phyloP scores from a whole-genome alignment of 1,284 basidiomycete genomes.

The Nidula niveotomentosa region DNA sequence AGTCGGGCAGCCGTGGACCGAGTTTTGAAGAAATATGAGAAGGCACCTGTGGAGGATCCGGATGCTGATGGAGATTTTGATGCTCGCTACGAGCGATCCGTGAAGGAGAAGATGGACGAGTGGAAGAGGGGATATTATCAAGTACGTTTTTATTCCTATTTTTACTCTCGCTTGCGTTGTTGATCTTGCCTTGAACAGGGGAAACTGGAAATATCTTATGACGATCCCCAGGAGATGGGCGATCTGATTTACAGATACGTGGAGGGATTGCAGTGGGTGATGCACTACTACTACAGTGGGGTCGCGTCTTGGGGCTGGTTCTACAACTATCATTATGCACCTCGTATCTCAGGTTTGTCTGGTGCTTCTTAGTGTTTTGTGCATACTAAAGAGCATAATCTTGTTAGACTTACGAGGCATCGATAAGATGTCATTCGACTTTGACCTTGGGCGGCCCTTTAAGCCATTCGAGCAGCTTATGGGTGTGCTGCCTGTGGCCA shows the following conservation, averaged over 20 bases:
- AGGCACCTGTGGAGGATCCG: slow-evolving; percentile 72
- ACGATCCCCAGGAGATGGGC: slow-evolving; percentile 66
- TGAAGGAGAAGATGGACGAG: slow-evolving; percentile 85
- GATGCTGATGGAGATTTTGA: slow-evolving; percentile 77
- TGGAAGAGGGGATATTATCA: slow-evolving; percentile 94
- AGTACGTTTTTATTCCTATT: slow-evolving; percentile 40
- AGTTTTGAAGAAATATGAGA: slow-evolving; percentile 86
- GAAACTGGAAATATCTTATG: slow-evolving; percentile 82
- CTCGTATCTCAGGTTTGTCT: slow-evolving; percentile 80
- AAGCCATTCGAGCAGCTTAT: slow-evolving; percentile 96
- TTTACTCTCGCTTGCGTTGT: not conserved
- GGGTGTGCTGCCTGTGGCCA: slow-evolving; percentile 94
- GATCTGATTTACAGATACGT: slow-evolving; percentile 81
- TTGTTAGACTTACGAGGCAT: slow-evolving; percentile 74
- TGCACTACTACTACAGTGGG: slow-evolving; percentile 98
- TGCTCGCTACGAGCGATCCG: slow-evolving; percentile 67
- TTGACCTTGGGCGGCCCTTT: slow-evolving; percentile 89
- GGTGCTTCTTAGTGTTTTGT: not conserved
- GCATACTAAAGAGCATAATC: too few relatives aligned
- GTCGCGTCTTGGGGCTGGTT: slow-evolving; percentile 99
- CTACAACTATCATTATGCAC: slow-evolving; percentile 97
- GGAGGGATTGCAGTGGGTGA: slow-evolving; percentile 98
- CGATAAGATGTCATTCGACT: slow-evolving; percentile 81
- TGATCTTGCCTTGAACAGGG: slow-evolving; percentile 42
- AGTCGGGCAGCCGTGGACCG: slow-evolving; percentile 73